Evolutionary conservation across 1,284 basidiomycete genomes (phyloP), one percentile per base, ranked within the genome.

Genomic region (Apiotrichum sp.): DNA sequence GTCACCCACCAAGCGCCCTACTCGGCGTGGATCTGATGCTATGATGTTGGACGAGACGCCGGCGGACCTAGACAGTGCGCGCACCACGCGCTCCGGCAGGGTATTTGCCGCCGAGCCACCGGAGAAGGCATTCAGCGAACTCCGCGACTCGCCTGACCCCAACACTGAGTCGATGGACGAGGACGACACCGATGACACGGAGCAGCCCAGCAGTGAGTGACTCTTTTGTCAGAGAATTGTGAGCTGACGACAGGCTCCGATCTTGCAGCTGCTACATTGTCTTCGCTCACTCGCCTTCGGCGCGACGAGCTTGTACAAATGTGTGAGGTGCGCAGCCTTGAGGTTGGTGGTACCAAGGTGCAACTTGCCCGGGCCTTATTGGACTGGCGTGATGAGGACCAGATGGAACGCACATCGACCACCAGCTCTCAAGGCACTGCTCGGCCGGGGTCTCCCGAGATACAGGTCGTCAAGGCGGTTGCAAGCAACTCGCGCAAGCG

Each of bases 231-330:
- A 2, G 14, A 22, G 39, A 22, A 9, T 3, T 10, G 22, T 3
- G 1, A 11, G n/a, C 36, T 48, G 16, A 47, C 33, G 16, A 0
- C 44, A 73, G 77, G 71, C 47, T 64, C 91, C 61, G 89, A 93
- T 68, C 80, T 93, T 52, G 81, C 83, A 5, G 78, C 85, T 43
- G 91, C 88, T 9, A 96, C 92, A 11, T 79, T 83, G 50, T 88
- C 88, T 71, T 86, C 86, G 2, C 79, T 97, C 8, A 80, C 88
- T 40, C 86, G 91, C 29, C 79, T 92, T 31, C 83, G 86, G 13
- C 84, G 91, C 14, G 88, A 92, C 71, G 87, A 93, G 63, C 86
- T 97, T 11, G 84, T 96, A 11, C 83, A 86, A 42, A 79, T 96
- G 39, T 97, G 93, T 70, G 88, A 90, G 68, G 82, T 83, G n/a